Percentiles rank a stretch among this genome's conserved stretches.
These are phyloP conservation scores for Alnus glutinosa DNA, from an alignment of 306 rosid species.

Conservation along the genomic window DNA sequence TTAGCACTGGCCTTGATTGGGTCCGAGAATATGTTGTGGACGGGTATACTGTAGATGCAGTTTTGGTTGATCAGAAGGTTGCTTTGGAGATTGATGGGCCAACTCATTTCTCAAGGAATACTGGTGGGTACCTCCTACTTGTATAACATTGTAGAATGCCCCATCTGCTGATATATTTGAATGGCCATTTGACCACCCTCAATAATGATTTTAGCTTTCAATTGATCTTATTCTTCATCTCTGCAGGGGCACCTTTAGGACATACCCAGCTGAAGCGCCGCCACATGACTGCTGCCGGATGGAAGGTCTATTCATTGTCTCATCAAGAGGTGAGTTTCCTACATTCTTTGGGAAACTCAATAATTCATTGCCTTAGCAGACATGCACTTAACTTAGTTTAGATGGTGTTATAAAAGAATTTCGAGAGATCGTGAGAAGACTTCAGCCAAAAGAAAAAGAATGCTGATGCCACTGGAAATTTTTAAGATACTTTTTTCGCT, in stretches of 20 bases:
- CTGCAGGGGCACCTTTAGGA: conserved; percentile 75
- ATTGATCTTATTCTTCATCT: conserved; percentile 15
- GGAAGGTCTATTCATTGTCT: conserved; percentile 73
- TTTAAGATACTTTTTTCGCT: background rate
- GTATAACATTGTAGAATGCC: conserved; percentile 8
- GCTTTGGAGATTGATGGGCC: conserved; percentile 98
- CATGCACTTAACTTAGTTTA: background rate
- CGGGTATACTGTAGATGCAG: conserved; percentile 85
- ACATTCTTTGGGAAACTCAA: background rate
- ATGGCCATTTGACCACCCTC: conserved; percentile 3
- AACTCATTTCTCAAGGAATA: conserved; percentile 94
- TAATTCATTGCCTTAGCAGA: background rate
- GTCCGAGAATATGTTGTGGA: conserved; percentile 69
- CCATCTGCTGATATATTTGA: conserved; percentile 10
- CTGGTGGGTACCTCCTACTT: conserved; percentile 47
- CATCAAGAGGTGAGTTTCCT: conserved; percentile 66
- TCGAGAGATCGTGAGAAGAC: background rate
- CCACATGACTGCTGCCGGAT: conserved; percentile 75
- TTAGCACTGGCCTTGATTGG: conserved; percentile 83
- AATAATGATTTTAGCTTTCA: conserved; percentile 8
- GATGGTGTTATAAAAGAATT: background rate
- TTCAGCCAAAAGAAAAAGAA: background rate
- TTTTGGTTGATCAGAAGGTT: conserved; percentile 66
- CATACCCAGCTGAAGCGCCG: conserved; percentile 84
- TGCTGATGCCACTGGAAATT: background rate